Base-by-base conservation (phyloP, 768 basidiomycete species). In the Mycena chlorophos region DNA sequence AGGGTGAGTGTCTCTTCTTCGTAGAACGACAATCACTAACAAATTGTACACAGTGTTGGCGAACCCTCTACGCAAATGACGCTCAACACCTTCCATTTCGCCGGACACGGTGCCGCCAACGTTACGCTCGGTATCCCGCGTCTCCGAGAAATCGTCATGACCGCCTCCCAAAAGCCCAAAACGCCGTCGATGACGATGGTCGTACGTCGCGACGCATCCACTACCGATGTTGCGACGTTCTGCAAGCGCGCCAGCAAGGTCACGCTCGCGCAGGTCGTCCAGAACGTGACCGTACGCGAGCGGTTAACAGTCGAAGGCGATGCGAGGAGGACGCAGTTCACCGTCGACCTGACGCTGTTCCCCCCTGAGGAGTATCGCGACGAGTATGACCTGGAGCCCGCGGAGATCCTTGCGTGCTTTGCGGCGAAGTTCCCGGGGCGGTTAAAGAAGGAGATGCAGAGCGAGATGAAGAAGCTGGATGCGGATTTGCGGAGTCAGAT, bases 1-100 rank as follows among this genome's bases (percentile, higher is more conserved):
- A 78, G 93, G 95, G 96, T 95, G 71, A 60, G 83, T 75, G 25
- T 28, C 6, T 13, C 48, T 20, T 37, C 17, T 43, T 52, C 13
- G 25, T 28, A 25, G n/a, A 25, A 4, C 48, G 42, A n/a, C 31
- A n/a, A n/a, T n/a, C 23, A 46, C 40, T 34, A 31, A 31, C 40
- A 48, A n/a, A 43, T 42, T 10, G 51, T 50, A n/a, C 49, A 6
- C 56, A 98, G 97, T 74, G 85, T 99, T 39, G 97, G 97, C 49
- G 97, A 99, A 71, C 97, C 97, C 4, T 99, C 97, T 16, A 99
- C 97, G 0, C 97, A 99, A 70, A 99, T 99, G 97, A 99, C 97
- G 8, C 75, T 99, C 60, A 99, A 99, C 69, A 99, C 97, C 13
- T 99, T 99, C 84, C 97, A 99, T 77, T 95, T 99, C 66, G 97